phyloP scores from a whole-genome alignment of 2,329 filamentous ascomycete species.

The Plectosphaerella plurivora region DNA sequence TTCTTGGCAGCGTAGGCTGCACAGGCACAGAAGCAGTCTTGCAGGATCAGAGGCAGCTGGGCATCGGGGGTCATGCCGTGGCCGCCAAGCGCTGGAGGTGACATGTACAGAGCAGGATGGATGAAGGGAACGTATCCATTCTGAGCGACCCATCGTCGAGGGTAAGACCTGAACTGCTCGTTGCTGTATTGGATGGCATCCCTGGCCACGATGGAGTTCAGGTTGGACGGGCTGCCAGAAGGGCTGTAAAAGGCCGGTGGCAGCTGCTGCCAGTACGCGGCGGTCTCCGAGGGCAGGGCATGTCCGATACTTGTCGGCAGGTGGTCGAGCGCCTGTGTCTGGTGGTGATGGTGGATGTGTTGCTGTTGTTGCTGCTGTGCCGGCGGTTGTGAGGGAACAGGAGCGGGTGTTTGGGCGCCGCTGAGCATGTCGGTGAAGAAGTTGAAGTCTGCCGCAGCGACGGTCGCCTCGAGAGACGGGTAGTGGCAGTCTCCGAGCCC shows the following conservation, averaged over 20 bases:
- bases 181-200: slow-evolving; percentile 11
- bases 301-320: slow-evolving; percentile 6
- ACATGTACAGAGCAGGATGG: slow-evolving; percentile 18
- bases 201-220: slow-evolving; percentile 4
- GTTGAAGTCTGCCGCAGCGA: slow-evolving; percentile 17
- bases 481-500: slow-evolving; percentile 18
- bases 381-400: neutral
- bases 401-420: slow-evolving; percentile 3
- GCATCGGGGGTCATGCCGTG: slow-evolving; percentile 5
- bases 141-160: slow-evolving; percentile 17
- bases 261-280: slow-evolving; percentile 6
- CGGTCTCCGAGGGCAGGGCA: slow-evolving; percentile 4
- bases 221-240: slow-evolving; percentile 3
- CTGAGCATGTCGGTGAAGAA: slow-evolving; percentile 18
- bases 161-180: slow-evolving; percentile 14
- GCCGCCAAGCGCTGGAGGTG: slow-evolving; percentile 5
- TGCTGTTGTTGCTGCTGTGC: neutral
- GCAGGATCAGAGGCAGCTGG: slow-evolving; percentile 16
- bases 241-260: slow-evolving; percentile 9
- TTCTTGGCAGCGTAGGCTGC: slow-evolving; percentile 19
- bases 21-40: slow-evolving; percentile 22
- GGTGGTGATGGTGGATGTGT: neutral
- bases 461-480: slow-evolving; percentile 12
- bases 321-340: slow-evolving; percentile 1
- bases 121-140: slow-evolving; percentile 20